Evolutionary conservation across 2,329 filamentous ascomycete genomes (phyloP), one percentile per base, ranked within the genome.

Genomic region (Diaporthe velutina): DNA sequence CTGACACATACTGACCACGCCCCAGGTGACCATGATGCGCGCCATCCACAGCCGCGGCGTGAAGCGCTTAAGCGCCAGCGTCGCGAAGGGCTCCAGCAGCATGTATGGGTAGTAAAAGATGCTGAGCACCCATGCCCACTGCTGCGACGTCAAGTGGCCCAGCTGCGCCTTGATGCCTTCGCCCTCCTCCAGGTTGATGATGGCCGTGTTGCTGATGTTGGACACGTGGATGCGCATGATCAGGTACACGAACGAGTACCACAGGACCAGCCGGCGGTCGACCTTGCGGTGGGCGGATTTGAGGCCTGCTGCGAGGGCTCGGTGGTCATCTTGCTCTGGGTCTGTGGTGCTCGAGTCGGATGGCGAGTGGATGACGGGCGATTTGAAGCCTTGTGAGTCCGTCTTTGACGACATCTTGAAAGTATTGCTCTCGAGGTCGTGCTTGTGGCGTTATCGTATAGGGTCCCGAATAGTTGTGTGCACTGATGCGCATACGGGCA

Each of bases 171-270:
- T 67, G 57, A 80, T 80, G 45, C 77, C 79, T 10, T 79, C 79
- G 4, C 79, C 79, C 30, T 79, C 61, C 54, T 80, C 79, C 10
- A 80, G 76, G 68, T 80, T 80, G 70, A 80, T 79, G 50, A 80
- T 80, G 70, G 79, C 78, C 9, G 78, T 73, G 60, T 80, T 80
- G 66, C 77, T 79, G 73, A 79, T 79, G 60, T 80, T 80, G 74
- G 75, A 75, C 50, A 79, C 78, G 30, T 78, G 78, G 22, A 79
- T 78, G 13, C 79, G 73, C 79, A 79, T 79, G 52, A 80, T 75
- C 4, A 80, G 75, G 50, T 79, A 80, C 2, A 78, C 78, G 40
- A 79, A 77, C 0, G 78, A 73, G 48, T 80, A 80, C 78, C 77
- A 80, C 3, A 79, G 35, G 8, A 80, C 72, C 1, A 80, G 75